Evolutionary conservation across 371 early-diverging fungal genomes (phyloP), one percentile per base, ranked within the genome.

Genomic region (Choanephora cucurbitarum): DNA sequence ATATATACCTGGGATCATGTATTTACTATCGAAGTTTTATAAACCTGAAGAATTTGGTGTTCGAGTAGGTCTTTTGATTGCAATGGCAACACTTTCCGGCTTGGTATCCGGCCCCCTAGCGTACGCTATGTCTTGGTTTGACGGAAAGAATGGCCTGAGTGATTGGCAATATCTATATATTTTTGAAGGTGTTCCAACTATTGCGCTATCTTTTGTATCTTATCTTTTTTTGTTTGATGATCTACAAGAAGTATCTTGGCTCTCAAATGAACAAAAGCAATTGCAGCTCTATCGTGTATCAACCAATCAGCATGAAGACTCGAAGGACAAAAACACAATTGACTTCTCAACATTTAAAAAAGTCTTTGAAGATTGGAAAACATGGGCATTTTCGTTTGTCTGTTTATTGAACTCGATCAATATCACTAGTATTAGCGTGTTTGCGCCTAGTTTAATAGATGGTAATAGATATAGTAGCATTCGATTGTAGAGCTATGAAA

Each of bases 111-210:
- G 73, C 1, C 70, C 69, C 0, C 39, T 73, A 2, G 55, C 65
- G 1, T 73, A 65, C 21, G 58, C 31, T 8, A 44, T 60, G 32
- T 60, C 65, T 11, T 58, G 43, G 13, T 47, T 67, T 1, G 67
- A 73, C n/a, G 73, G 73, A 1, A 23, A 41, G 45, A 11, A 55
- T 19, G 64, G 67, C 0, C 18, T 69, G 7, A 59, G 60, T 44
- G 67, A 57, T n/a, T 73, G 73, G 73, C 73, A 69, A 33, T 73
- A 64, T 39, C 40, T 73, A n/a, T 69, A 70, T 34, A 57, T 73
- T 0, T 31, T 67, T 0, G 70, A 73, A 55, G 73, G 73, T 3
- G 45, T 50, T 0, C 65, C 65, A n/a, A 67, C 70, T 0, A 50
- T 64, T 17, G 13, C 52, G 0, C 46, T 73, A 5, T 49, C 67